Conservation (phyloP, 1,284 basidiomycete genomes). For the Cryptococcus maquisensis region DNA sequence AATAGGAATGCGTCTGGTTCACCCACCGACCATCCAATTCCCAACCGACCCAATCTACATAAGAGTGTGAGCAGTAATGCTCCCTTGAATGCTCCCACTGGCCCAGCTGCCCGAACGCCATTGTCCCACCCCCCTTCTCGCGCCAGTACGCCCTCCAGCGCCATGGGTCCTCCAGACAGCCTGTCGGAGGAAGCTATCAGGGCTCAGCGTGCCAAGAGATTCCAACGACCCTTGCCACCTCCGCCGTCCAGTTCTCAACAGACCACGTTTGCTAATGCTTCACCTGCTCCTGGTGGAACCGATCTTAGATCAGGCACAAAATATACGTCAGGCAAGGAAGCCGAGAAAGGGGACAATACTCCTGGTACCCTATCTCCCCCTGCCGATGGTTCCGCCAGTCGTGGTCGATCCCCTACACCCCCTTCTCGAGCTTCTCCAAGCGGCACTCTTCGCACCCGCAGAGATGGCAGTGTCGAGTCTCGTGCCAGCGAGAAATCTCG, state of each 20-base stretch:
- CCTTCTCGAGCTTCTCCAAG: constrained; percentile 11
- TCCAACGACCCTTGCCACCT: constrained; percentile 16
- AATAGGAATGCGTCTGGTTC: too few species aligned
- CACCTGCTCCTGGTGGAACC: background rate
- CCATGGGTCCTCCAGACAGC: constrained; percentile 33
- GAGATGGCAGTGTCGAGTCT: constrained; percentile 39
- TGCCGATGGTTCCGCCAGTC: background rate
- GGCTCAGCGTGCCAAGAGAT: constrained; percentile 31
- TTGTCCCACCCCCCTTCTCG: constrained; percentile 3
- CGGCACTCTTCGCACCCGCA: constrained; percentile 4
- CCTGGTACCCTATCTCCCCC: background rate
- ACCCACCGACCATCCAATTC: background rate
- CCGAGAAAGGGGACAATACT: background rate
- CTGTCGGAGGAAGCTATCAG: constrained; percentile 37
- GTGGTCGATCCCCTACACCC: constrained; percentile 10
- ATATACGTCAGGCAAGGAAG: background rate
- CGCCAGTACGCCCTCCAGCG: background rate
- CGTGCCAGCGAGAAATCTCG: constrained; percentile 29
- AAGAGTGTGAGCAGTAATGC: background rate
- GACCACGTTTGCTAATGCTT: background rate
- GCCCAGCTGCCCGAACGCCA: background rate
- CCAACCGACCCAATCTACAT: background rate
- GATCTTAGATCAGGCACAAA: background rate
- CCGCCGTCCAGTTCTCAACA: constrained; percentile 13
- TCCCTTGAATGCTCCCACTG: background rate